These are phyloP conservation scores for Verbascum thapsus DNA, from an alignment of 257 asterid species.

Conservation along the genomic window DNA sequence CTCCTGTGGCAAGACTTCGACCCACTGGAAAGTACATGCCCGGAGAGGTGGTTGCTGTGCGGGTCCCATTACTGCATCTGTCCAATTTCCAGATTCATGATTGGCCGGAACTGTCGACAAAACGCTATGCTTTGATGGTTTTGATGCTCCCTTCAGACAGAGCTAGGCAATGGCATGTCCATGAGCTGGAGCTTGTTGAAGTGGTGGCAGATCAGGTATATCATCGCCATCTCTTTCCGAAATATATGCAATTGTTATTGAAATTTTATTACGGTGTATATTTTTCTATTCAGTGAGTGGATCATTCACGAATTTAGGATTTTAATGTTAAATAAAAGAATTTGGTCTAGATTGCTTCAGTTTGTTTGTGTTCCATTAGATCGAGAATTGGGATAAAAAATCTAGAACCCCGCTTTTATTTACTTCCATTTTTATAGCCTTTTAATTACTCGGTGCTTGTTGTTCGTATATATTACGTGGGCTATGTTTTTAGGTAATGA, in stretches of 20 bases:
- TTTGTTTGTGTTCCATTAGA: slow-evolving; percentile 16
- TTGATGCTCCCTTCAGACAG: slow-evolving; percentile 94
- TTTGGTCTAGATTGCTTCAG: neutral
- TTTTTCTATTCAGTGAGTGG: no score
- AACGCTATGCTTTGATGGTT: slow-evolving; percentile 93
- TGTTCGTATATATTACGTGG: slow-evolving; percentile 1
- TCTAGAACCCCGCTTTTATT: neutral
- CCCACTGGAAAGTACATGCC: slow-evolving; percentile 78
- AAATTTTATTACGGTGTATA: neutral
- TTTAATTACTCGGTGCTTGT: neutral
- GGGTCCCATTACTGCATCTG: slow-evolving; percentile 85
- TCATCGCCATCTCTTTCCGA: no score
- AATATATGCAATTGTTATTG: slow-evolving; percentile 11
- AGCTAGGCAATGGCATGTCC: slow-evolving; percentile 96
- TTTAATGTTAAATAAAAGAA: neutral
- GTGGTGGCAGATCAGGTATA: slow-evolving; percentile 98
- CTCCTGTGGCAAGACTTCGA: slow-evolving; percentile 84
- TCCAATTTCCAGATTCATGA: slow-evolving; percentile 90
- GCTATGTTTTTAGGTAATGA: neutral
- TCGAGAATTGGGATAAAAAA: neutral
- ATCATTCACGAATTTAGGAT: no score
- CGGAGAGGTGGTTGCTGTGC: slow-evolving; percentile 95
- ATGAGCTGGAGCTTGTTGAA: slow-evolving; percentile 97
- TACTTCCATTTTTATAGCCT: slow-evolving; percentile 3
- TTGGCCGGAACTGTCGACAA: slow-evolving; percentile 96